Evolutionary conservation across 176 grass and related monocot genomes (phyloP), one percentile per base, ranked within the genome.

Genomic region (Lolium rigidum): DNA sequence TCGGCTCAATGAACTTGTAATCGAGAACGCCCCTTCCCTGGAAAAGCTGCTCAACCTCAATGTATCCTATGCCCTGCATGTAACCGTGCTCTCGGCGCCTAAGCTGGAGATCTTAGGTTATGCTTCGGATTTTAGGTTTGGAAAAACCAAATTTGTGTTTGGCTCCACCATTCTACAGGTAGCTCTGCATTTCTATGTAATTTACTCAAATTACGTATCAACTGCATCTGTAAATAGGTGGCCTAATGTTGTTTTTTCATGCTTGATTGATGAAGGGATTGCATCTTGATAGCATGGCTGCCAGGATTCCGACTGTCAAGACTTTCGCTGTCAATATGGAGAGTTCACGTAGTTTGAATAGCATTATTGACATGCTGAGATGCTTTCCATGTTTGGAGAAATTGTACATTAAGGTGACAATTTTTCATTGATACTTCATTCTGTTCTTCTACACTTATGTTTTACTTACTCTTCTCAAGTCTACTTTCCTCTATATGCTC

Each of bases 101-200:
- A 65, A 65, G 31, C 62, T 65, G 15, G 25, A 65, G 62, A 31
- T 15, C 22, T 65, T 65, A 65, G 24, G 62, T 2, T 65, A 10
- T 31, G 24, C 31, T 65, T 65, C 62, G 0, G 62, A 65, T 65
- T 62, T 12, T 12, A 25, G 10, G 9, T 21, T 9, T 28, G 5
- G 12, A 12, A 65, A 4, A 52, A 52, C 0, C 12, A 65, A 10
- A 26, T 12, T 31, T 25, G 4, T 31, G 11, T 31, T 65, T 65
- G 62, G 62, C 62, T 65, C 62, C 59, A 62, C 59, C 62, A 31
- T 65, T 65, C 13, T 65, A 31, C 25, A 65, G 62, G 62, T 65
- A 65, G 62, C 5, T 65, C 0, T 28, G 25, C 24, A 31, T 15
- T 31, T 65, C 62, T 64, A 25, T 65, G 25, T 31, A 31, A 31